Evolutionary conservation across 306 rosid species (phyloP).

Genomic region (Fagus sylvatica): DNA sequence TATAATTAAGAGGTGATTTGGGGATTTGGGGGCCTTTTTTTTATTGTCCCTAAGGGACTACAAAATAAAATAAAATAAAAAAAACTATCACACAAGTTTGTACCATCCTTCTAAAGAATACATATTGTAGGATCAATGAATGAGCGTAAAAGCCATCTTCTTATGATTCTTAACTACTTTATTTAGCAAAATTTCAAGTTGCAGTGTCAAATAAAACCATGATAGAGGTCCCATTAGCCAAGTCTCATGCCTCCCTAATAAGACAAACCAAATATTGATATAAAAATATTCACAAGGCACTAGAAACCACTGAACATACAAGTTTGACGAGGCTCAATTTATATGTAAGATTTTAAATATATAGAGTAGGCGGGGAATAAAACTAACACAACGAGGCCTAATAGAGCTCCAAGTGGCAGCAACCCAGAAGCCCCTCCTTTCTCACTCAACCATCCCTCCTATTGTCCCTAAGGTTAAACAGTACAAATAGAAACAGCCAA

Average conservation of each 20-base stretch:
- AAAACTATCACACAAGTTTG: background rate
- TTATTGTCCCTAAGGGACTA: too few relatives aligned
- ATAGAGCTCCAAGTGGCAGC: constrained; percentile 82
- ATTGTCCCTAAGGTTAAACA: constrained; percentile 39
- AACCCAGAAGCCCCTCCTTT: constrained; percentile 20
- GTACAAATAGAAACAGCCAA: constrained; percentile 60
- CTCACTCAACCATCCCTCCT: constrained; percentile 24
- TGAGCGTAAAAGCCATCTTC: background rate
- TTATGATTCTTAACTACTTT: background rate
- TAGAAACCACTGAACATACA: constrained; percentile 24
- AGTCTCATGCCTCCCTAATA: background rate
- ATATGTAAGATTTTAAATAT: constrained; percentile 17
- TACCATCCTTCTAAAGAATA: background rate
- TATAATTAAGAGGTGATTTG: too few relatives aligned
- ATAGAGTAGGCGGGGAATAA: constrained; percentile 25
- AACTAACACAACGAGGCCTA: constrained; percentile 38
- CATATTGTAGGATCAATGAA: background rate
- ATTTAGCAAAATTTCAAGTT: background rate
- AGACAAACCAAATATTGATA: constrained; percentile 25
- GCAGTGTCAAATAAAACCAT: background rate
- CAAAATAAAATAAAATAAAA: background rate
- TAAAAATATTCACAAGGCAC: constrained; percentile 21
- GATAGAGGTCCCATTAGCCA: constrained; percentile 16
- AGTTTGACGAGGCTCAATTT: constrained; percentile 52
- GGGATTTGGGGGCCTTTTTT: too few relatives aligned